Conservation (phyloP, 2,329 filamentous ascomycete genomes). For the Botrytis fabae region DNA sequence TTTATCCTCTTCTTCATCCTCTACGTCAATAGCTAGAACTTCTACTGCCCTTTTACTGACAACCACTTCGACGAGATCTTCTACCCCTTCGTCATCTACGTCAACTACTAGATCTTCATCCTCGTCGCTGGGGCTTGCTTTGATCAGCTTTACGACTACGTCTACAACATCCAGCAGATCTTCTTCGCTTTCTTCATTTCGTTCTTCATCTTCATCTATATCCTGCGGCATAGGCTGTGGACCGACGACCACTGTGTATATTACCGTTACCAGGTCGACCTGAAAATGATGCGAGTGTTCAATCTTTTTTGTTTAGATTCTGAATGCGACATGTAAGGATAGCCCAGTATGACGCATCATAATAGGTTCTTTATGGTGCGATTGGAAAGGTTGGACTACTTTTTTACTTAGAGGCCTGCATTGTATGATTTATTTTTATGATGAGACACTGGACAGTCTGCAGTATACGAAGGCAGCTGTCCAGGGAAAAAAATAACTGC, state of each 20-base stretch:
- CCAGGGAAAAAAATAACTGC: too few species aligned
- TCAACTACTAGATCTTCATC: background rate
- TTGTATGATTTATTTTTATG: background rate
- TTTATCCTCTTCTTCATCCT: background rate
- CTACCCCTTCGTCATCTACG: background rate
- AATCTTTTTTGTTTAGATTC: background rate
- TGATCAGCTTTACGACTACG: background rate
- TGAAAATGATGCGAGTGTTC: background rate
- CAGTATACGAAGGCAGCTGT: background rate
- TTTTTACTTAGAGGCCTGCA: background rate
- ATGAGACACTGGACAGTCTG: background rate
- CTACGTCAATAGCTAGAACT: background rate
- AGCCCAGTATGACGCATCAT: background rate
- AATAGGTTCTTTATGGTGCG: too few species aligned
- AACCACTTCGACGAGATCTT: background rate
- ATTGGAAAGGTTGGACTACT: background rate
- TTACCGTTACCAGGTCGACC: background rate
- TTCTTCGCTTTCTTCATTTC: background rate
- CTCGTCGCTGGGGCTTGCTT: background rate
- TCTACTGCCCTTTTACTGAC: background rate
- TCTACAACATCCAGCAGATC: background rate
- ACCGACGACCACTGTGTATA: slow-evolving; percentile 14
- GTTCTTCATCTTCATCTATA: background rate
- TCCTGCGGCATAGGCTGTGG: background rate
- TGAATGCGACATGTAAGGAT: background rate